Percentiles rank a stretch among this genome's conserved stretches.
Evolutionary conservation across 2,329 filamentous ascomycete species (phyloP).

Genomic region (Orbilia brochopaga): DNA sequence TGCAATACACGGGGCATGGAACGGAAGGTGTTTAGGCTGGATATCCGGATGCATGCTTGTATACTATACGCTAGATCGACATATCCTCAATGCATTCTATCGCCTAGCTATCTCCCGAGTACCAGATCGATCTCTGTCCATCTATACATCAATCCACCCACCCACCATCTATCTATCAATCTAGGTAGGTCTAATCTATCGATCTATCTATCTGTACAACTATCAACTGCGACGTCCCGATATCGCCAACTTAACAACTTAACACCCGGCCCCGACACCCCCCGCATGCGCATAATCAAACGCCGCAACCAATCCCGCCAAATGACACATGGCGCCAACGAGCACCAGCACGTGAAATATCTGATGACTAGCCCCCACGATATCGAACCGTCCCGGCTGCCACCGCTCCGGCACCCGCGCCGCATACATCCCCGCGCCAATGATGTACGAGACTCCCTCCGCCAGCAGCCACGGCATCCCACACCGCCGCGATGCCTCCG

Average conservation of each 20-base stretch:
- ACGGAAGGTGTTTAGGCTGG: neutral
- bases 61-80: too few species aligned
- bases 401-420: constrained; percentile 81
- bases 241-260: neutral
- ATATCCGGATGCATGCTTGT: too few species aligned
- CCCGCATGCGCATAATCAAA: constrained; percentile 81
- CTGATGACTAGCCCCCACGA: constrained; percentile 92
- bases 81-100: neutral
- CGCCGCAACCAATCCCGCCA: constrained; percentile 79
- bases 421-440: constrained; percentile 87
- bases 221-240: neutral
- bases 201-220: neutral
- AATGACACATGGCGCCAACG: constrained; percentile 78
- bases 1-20: constrained; percentile 13
- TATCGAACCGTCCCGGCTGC: constrained; percentile 80
- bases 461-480: constrained; percentile 79
- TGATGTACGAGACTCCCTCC: constrained; percentile 82
- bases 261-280: constrained; percentile 1
- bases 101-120: neutral
- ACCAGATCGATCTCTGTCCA: neutral
- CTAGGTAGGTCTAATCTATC: too few species aligned
- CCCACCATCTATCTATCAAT: neutral
- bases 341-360: constrained; percentile 93
- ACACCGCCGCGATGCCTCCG: constrained; percentile 72
- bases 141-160: neutral